A percentile compares a stretch with the other conserved stretches of the same genome.
These are phyloP conservation scores for Daldinia decipiens DNA, from an alignment of 495 filamentous ascomycete species.

Conservation along the genomic window DNA sequence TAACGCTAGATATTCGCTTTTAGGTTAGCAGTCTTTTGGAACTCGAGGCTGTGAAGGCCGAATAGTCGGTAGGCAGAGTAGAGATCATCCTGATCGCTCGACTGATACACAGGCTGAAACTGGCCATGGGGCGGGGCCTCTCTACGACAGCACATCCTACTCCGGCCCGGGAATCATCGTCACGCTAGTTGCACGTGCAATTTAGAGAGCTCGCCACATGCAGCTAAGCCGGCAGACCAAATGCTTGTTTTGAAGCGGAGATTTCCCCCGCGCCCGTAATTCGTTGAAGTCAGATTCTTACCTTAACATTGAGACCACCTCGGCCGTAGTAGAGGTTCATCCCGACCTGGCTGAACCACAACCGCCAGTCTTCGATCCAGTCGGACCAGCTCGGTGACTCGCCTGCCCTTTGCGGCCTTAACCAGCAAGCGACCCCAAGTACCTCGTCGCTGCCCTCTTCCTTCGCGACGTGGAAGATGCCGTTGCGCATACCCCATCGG, in stretches of 20 bases:
- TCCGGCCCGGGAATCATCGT: conserved; percentile 28
- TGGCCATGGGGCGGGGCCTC: conserved; percentile 24
- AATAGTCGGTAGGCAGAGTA: conserved; percentile 7
- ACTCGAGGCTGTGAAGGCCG: conserved; percentile 10
- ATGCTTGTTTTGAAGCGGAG: conserved; percentile 29
- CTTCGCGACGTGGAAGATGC: conserved; percentile 72
- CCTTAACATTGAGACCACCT: conserved; percentile 68
- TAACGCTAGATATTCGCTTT: conserved; percentile 57
- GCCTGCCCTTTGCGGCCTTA: conserved; percentile 58
- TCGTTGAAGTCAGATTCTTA: conserved; percentile 34
- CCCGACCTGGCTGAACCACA: conserved; percentile 67
- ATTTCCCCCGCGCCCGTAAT: conserved; percentile 17
- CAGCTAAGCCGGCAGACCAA: conserved; percentile 37
- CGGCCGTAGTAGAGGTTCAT: conserved; percentile 73
- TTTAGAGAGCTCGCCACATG: conserved; percentile 14
- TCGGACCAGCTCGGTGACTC: conserved; percentile 62
- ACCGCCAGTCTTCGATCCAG: conserved; percentile 66
- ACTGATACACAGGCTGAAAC: conserved; percentile 37
- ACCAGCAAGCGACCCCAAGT: conserved; percentile 73
- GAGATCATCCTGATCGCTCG: conserved; percentile 28
- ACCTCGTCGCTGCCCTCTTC: conserved; percentile 58
- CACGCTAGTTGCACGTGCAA: conserved; percentile 13
- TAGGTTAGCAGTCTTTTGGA: conserved; percentile 25
- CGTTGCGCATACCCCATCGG: conserved; percentile 69
- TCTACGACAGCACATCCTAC: conserved; percentile 19